Percentiles rank a stretch among this genome's conserved stretches.
Conservation (phyloP, 2,329 filamentous ascomycete genomes). For the Neofusicoccum ribis region DNA sequence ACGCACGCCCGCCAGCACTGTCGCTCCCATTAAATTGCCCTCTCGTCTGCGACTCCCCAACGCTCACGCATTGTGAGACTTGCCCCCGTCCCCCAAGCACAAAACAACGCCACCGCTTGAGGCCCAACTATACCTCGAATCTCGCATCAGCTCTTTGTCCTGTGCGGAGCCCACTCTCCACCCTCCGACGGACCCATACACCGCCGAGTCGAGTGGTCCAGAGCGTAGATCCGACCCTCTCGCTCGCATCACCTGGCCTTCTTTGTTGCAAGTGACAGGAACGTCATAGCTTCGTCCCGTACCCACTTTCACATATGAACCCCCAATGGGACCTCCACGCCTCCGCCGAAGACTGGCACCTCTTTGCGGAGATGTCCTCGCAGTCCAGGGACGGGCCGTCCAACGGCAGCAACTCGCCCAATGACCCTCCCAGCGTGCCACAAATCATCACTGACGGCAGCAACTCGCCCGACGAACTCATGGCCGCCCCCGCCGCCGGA, state of each 20-base stretch:
- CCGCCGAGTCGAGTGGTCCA: constrained; percentile 13
- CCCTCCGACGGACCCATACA: constrained; percentile 16
- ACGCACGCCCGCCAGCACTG: constrained; percentile 7
- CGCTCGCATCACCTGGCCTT: constrained; percentile 1
- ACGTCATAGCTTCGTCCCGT: constrained; percentile 19
- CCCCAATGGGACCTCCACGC: constrained; percentile 19
- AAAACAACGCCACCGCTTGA: not conserved
- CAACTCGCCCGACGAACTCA: constrained; percentile 4
- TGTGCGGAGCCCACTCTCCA: constrained; percentile 16
- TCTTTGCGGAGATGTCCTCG: constrained; percentile 19
- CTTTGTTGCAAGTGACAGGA: constrained; percentile 3
- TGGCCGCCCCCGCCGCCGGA: not conserved
- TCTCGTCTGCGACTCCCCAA: constrained; percentile 9
- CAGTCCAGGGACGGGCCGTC: constrained; percentile 12
- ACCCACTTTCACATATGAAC: constrained; percentile 21
- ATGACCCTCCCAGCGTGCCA: not conserved
- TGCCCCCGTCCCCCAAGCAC: not conserved
- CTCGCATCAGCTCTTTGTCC: constrained; percentile 9
- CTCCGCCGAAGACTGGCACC: constrained; percentile 17
- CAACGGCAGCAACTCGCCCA: not conserved
- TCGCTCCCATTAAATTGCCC: constrained; percentile 7
- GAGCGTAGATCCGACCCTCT: constrained; percentile 17
- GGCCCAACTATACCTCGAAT: constrained; percentile 18
- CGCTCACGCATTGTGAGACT: constrained; percentile 18
- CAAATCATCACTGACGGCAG: constrained; percentile 15